These are phyloP conservation scores for Ceratocystis lukuohia DNA, from an alignment of 2,329 filamentous ascomycete genomes.

Conservation along the genomic window DNA sequence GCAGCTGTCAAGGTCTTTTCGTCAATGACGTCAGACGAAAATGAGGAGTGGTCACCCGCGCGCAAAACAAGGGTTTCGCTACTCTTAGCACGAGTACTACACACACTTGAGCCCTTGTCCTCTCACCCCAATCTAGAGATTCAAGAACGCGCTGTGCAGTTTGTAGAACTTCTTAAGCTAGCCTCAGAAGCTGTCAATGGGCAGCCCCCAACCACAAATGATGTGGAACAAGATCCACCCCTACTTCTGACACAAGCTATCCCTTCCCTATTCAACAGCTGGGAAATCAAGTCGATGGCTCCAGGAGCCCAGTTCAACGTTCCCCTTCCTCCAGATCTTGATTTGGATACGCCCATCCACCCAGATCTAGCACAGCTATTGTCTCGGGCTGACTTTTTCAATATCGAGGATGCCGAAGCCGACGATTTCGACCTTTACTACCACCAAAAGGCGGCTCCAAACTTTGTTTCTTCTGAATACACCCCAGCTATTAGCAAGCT, in stretches of 20 bases:
- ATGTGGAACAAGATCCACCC: slow-evolving; percentile 52
- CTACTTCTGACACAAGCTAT: slow-evolving; percentile 81
- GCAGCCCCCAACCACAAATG: slow-evolving; percentile 45
- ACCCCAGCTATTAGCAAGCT: slow-evolving; percentile 43
- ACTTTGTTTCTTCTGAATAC: slow-evolving; percentile 35
- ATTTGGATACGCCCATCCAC: slow-evolving; percentile 74
- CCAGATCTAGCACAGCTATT: slow-evolving; percentile 56
- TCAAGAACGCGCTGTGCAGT: slow-evolving; percentile 87
- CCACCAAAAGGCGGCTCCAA: slow-evolving; percentile 40
- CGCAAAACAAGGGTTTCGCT: slow-evolving; percentile 63
- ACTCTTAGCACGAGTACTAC: slow-evolving; percentile 66
- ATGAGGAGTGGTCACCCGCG: slow-evolving; percentile 55
- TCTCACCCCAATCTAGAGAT: slow-evolving; percentile 82
- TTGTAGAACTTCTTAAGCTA: slow-evolving; percentile 76
- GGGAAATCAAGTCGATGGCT: slow-evolving; percentile 87
- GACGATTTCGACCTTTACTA: slow-evolving; percentile 58
- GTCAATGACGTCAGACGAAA: slow-evolving; percentile 51
- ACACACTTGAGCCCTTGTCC: slow-evolving; percentile 66
- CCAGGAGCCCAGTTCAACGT: slow-evolving; percentile 72
- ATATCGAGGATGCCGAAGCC: slow-evolving; percentile 39
- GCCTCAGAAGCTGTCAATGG: slow-evolving; percentile 66
- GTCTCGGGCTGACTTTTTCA: slow-evolving; percentile 39
- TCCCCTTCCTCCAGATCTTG: slow-evolving; percentile 59
- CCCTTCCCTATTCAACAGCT: slow-evolving; percentile 70
- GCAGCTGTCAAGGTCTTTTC: slow-evolving; percentile 77